These are phyloP conservation scores for Nematodospora anomalae DNA, from an alignment of 1,139 yeast genomes.

Conservation along the genomic window DNA sequence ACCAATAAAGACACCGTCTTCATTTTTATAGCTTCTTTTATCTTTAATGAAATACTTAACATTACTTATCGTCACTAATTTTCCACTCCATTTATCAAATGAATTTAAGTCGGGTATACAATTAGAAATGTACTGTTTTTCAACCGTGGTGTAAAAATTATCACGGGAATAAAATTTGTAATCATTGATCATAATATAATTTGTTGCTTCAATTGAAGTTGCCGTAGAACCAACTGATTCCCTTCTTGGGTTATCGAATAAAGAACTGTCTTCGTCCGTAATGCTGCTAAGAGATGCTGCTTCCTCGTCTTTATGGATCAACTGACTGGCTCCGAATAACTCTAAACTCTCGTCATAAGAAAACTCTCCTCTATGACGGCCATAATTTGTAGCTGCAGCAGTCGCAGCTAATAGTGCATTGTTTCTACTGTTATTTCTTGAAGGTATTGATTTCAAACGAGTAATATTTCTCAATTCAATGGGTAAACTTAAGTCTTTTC, in stretches of 20 bases:
- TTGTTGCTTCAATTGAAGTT: slow-evolving; percentile 5
- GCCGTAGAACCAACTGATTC: slow-evolving; percentile 13
- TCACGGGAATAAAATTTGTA: slow-evolving; percentile 26
- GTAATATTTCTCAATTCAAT: slow-evolving; percentile 32
- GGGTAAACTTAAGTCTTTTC: slow-evolving; percentile 37
- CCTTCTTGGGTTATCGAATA: slow-evolving; percentile 12
- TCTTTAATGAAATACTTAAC: slow-evolving; percentile 22
- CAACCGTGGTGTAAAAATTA: slow-evolving; percentile 27
- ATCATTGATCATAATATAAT: slow-evolving; percentile 16
- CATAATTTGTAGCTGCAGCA: slow-evolving; percentile 25
- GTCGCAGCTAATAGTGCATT: slow-evolving; percentile 29
- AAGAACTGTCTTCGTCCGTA: slow-evolving; percentile 6
- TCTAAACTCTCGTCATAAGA: neutral
- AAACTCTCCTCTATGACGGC: slow-evolving; percentile 5
- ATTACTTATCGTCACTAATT: slow-evolving; percentile 33
- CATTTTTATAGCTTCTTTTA: slow-evolving; percentile 12
- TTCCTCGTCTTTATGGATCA: slow-evolving; percentile 7
- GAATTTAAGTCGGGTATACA: slow-evolving; percentile 44
- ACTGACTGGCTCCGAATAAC: slow-evolving; percentile 2
- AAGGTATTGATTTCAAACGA: slow-evolving; percentile 36
- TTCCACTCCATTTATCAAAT: slow-evolving; percentile 42
- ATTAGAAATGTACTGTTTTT: slow-evolving; percentile 38
- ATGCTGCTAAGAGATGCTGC: slow-evolving; percentile 6
- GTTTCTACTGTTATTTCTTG: slow-evolving; percentile 22
- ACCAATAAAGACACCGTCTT: slow-evolving; percentile 14